Evolutionary conservation across 306 rosid species (phyloP), one percentile per base, ranked within the genome.

Genomic region (Cotoneaster glaucophyllus): DNA sequence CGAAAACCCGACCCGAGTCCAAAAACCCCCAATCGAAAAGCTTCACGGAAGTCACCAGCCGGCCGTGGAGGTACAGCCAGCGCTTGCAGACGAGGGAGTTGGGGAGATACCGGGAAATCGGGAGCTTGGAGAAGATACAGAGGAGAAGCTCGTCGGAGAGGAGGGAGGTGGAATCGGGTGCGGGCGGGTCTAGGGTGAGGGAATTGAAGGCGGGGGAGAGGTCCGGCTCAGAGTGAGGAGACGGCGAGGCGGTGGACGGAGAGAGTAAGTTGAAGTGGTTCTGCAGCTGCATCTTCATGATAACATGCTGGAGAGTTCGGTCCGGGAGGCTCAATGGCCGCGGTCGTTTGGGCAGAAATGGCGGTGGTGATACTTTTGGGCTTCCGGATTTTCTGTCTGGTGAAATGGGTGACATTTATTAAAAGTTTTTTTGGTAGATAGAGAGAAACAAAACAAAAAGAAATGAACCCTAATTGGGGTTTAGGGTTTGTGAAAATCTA

Each of bases 41-140:
- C 76, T 77, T 85, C 18, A 92, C 67, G 5, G 96, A 83, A 28
- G 80, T 85, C 3, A 90, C 78, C 11, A 95, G 84, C 0, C 99
- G 86, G 28, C 96, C 97, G 62, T 95, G 96, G 32, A 95, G 88
- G 76, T 85, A 79, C 56, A 95, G 77, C 99, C 99, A 95, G 7
- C 99, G 91, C 79, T 90, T 92, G 84, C 99, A 95, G 61, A 95
- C 97, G 1, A 95, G 88, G 17, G 88, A 88, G 34, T 85, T 89
- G 3, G 78, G 52, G 75, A 78, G 75, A 67, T 82, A 76, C 76
- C 92, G 93, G 3, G 85, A 83, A 74, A 59, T 82, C 0, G 90
- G 93, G 37, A 86, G 81, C 77, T 79, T 82, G 21, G 96, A 25
- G 52, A 95, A 87, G 78, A 95, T 83, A 4, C 64, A 69, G 68